phyloP scores from a whole-genome alignment of 2,329 filamentous ascomycete species.

The Scedosporium dehoogii region DNA sequence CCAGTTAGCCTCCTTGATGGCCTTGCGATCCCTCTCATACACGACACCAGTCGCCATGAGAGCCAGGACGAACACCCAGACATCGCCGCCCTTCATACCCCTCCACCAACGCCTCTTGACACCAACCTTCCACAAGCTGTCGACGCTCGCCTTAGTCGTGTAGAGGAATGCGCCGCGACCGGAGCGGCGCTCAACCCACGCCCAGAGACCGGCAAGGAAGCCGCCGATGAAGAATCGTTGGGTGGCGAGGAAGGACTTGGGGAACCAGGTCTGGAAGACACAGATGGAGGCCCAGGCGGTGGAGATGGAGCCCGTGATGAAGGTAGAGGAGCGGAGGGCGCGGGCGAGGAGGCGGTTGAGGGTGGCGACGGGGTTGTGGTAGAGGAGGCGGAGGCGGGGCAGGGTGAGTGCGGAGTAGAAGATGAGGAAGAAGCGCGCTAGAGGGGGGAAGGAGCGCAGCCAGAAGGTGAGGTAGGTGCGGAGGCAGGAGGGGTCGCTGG shows the following conservation, averaged over 20 bases:
- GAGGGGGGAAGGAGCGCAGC: conserved; percentile 68
- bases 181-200: conserved; percentile 58
- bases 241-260: conserved; percentile 63
- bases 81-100: conserved; percentile 71
- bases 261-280: conserved; percentile 73
- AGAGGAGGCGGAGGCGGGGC: conserved; percentile 55
- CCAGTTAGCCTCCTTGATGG: conserved; percentile 56
- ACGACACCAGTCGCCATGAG: conserved; percentile 69
- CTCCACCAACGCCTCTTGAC: conserved; percentile 83
- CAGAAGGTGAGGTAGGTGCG: conserved; percentile 83
- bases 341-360: conserved; percentile 56
- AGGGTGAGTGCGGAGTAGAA: conserved; percentile 61
- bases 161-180: conserved; percentile 68
- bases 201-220: conserved; percentile 77
- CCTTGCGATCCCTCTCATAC: conserved; percentile 60
- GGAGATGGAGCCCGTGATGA: conserved; percentile 70
- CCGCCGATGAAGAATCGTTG: conserved; percentile 87
- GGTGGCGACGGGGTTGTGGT: conserved; percentile 58
- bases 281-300: conserved; percentile 85
- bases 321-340: conserved; percentile 65
- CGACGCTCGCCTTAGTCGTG: conserved; percentile 65
- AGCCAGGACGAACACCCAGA: conserved; percentile 71
- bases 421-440: conserved; percentile 68
- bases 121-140: conserved; percentile 88
- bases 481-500: conserved; percentile 75